Base-by-base conservation (phyloP, 2,329 filamentous ascomycete species). In the Trichoderma koningiopsis region DNA sequence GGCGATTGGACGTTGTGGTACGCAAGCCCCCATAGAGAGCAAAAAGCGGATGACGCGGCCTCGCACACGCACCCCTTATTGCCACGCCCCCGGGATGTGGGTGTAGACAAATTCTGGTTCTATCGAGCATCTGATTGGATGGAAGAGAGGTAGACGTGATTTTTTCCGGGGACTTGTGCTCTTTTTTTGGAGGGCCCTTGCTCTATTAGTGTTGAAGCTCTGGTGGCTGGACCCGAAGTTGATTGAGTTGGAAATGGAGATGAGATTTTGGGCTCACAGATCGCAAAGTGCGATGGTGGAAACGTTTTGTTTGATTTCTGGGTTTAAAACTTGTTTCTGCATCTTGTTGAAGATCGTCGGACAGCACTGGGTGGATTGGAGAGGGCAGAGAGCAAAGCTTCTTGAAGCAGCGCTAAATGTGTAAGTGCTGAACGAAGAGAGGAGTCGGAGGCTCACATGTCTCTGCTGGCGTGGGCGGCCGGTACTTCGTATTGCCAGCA, bases 11-110 rank as follows among this genome's bases (percentile, higher is more conserved):
- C 22, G 63, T 62, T 57, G 55, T 68, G 31, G 47, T 62, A 70
- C 68, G 62, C 68, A 70, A 62, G 68, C 63, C 49, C 61, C 56
- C 56, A 40, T 59, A 31, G 49, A 65, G 40, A 40, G 24, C 40
- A 40, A 69, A 19, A 47, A 53, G 63, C 56, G 69, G 69, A 70
- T 70, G 65, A 70, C 69, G 69, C 69, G 69, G 69, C 69, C 69
- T 67, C 55, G 40, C 40, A 43, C 40, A 10, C 47, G 49, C 63
- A 67, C 62, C 62, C 66, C 62, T 58, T 62, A 58, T 31, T 22
- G 37, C 40, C 57, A 70, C 68, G 57, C 68, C 68, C 68, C 68
- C 40, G 52, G 52, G 63, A 31, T 59, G 68, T 69, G 68, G 19
- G 33, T 55, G 68, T 69, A 69, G 53, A 33, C 4, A 27, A 56